These are phyloP conservation scores for Aspergillus brunneoviolaceus DNA, from an alignment of 2,329 filamentous ascomycete genomes.

Conservation along the genomic window DNA sequence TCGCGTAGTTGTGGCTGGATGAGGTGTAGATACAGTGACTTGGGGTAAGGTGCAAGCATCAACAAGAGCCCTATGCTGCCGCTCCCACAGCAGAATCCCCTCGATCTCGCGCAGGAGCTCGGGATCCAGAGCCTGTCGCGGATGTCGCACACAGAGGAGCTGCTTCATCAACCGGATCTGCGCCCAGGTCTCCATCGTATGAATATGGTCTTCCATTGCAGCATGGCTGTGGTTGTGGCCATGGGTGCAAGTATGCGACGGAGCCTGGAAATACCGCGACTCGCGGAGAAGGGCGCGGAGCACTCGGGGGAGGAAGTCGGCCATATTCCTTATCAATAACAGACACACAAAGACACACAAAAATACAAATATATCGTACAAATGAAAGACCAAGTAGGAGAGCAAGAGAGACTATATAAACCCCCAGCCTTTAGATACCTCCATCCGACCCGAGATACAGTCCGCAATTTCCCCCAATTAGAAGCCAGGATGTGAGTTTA, in stretches of 20 bases:
- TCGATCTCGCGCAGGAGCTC: neutral
- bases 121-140: neutral
- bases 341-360: no score
- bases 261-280: neutral
- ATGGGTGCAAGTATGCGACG: neutral
- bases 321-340: neutral
- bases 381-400: no score
- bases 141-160: slow-evolving; percentile 1
- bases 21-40: neutral
- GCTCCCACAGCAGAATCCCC: neutral
- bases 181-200: neutral
- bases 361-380: no score
- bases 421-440: no score
- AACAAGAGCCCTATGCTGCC: neutral
- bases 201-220: neutral
- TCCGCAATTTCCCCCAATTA: no score
- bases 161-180: neutral
- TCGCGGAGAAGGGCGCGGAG: neutral
- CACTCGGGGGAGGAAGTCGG: neutral
- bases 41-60: neutral
- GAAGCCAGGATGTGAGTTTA: no score
- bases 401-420: no score
- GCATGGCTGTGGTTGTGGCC: neutral
- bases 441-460: no score
- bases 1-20: neutral